Conservation (phyloP, 1,139 yeast species). For the Kodamaea arcana region DNA sequence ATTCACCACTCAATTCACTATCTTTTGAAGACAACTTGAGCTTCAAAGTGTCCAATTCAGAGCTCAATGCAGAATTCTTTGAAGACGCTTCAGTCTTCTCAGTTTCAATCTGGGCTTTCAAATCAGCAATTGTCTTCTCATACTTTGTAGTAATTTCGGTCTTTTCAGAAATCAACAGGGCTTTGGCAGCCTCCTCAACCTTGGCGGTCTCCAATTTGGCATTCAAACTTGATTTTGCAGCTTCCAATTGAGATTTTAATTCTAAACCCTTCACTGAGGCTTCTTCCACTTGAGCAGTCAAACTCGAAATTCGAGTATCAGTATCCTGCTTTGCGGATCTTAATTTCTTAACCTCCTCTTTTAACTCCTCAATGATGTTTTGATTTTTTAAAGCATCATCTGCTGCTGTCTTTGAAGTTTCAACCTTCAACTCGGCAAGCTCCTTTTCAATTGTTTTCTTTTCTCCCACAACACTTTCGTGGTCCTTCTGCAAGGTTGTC, state of each 20-base stretch:
- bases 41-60: not conserved
- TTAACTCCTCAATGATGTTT: not conserved
- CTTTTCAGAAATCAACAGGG: no score
- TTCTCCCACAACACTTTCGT: not conserved
- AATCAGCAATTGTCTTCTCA: not conserved
- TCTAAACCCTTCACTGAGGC: not conserved
- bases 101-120: not conserved
- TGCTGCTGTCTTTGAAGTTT: not conserved
- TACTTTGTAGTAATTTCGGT: no score
- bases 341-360: not conserved
- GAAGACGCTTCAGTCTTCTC: not conserved
- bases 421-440: not conserved
- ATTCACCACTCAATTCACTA: not conserved
- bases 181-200: not conserved
- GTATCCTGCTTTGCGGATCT: no score
- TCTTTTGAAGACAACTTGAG: not conserved
- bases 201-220: not conserved
- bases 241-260: not conserved
- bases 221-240: not conserved
- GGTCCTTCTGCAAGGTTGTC: conserved; percentile 1
- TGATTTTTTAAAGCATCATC: not conserved
- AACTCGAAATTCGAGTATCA: no score
- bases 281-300: not conserved
- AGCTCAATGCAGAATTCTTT: not conserved
- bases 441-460: not conserved